Evolutionary conservation across 2,329 filamentous ascomycete genomes (phyloP), one percentile per base, ranked within the genome.

Genomic region (Cordyceps tenuipes): DNA sequence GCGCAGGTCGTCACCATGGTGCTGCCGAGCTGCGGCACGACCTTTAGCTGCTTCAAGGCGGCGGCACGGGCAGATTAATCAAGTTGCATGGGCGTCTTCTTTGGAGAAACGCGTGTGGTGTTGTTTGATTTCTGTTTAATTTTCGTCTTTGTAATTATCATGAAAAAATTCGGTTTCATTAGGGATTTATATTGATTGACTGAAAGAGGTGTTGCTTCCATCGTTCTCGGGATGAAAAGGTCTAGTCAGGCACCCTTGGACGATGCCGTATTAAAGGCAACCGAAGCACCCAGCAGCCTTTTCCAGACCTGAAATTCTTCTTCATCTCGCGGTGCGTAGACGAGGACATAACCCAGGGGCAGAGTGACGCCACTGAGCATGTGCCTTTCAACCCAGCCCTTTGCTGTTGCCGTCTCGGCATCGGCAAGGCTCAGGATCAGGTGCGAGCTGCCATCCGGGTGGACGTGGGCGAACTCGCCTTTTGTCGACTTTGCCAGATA

Each of bases 331-430:
- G 75, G 75, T 48, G 75, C 74, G 31, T 77, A 78, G 0, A 77
- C 47, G 49, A 78, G 53, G 34, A 77, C 66, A 57, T 75, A 77
- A 0, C 68, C 68, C 65, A 69, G 70, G 1, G 75, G 73, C 47
- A 73, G 5, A 3, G 41, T 3, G 17, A 48, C 29, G 13, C 60
- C 60, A 1, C 62, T 46, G 2, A 77, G 65, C 53, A 62, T 63
- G 53, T 77, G 75, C 4, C 75, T 65, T 66, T 76, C 71, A 19
- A 68, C 75, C 75, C 76, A 78, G 0, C 74, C 73, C 47, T 64
- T 67, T 5, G 59, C 65, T 50, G 76, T 69, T 2, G 69, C 68
- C 47, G 65, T 63, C 51, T 68, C 68, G 2, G 73, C 75, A 57
- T 78, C 76, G 1, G 64, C 66, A 5, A 75, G 68, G 58, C 72